Conservation (phyloP, 495 filamentous ascomycete genomes). For the Aspergillus conjunctus region DNA sequence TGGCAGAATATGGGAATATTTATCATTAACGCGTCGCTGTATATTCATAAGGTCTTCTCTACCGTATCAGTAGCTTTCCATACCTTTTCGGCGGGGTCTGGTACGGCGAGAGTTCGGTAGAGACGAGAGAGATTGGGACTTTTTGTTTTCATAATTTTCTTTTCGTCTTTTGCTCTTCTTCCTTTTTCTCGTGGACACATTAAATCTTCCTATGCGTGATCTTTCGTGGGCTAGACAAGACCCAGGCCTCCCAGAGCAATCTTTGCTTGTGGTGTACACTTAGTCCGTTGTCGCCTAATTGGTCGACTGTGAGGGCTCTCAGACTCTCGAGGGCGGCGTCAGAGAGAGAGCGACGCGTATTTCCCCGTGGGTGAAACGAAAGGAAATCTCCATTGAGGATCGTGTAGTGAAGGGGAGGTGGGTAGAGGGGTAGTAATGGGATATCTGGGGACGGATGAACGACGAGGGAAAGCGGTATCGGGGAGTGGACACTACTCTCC, state of each 20-base stretch:
- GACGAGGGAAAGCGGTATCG: conserved; percentile 13
- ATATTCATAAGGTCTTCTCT: background rate
- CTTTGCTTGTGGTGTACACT: conserved; percentile 54
- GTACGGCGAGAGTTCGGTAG: background rate
- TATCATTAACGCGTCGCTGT: background rate
- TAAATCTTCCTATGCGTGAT: conserved; percentile 1
- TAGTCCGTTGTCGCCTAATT: conserved; percentile 61
- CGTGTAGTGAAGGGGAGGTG: conserved; percentile 4
- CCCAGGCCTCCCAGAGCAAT: conserved; percentile 69
- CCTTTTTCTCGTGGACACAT: background rate
- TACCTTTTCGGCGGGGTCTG: too few relatives aligned
- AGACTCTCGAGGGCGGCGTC: conserved; percentile 30
- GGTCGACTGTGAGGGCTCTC: conserved; percentile 39
- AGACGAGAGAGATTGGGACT: background rate
- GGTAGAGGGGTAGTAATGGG: conserved; percentile 3
- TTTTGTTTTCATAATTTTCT: background rate
- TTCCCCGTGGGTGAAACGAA: conserved; percentile 15
- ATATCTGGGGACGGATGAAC: conserved; percentile 15
- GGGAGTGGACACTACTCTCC: conserved; percentile 9
- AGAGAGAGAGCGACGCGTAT: conserved; percentile 28
- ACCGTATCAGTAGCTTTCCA: background rate
- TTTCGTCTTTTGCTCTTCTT: background rate
- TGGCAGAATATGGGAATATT: too few relatives aligned
- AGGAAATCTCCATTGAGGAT: conserved; percentile 20
- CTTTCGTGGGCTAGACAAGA: conserved; percentile 34